Conservation (phyloP, 2,329 filamentous ascomycete species). For the Neoascochyta sp. region DNA sequence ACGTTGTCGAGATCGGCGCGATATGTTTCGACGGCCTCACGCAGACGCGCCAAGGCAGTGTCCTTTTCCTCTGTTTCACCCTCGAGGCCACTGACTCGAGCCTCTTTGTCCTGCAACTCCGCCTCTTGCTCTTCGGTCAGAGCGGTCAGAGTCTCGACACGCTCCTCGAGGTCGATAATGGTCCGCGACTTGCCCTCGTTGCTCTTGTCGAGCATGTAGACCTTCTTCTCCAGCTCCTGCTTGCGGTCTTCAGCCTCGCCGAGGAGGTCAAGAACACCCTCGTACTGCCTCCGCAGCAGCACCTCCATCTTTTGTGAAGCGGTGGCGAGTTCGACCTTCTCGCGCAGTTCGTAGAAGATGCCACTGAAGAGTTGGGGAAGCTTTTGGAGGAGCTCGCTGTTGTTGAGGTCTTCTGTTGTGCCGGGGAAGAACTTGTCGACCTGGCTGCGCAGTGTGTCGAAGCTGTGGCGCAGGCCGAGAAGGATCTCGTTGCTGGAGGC, state of each 20-base stretch:
- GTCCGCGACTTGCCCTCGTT: constrained; percentile 39
- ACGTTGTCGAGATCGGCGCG: constrained; percentile 39
- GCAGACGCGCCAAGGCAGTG: constrained; percentile 37
- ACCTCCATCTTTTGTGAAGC: constrained; percentile 37
- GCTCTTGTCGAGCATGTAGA: constrained; percentile 35
- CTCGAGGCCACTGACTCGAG: constrained; percentile 25
- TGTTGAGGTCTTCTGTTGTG: constrained; percentile 37
- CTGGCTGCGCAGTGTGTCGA: constrained; percentile 39
- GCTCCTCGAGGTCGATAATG: constrained; percentile 39
- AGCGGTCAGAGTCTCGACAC: constrained; percentile 19
- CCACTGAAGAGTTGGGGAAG: constrained; percentile 37
- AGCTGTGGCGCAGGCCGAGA: constrained; percentile 41
- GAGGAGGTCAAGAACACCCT: constrained; percentile 27
- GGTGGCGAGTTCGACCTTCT: constrained; percentile 27
- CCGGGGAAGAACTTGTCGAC: constrained; percentile 43
- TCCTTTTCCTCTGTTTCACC: constrained; percentile 34
- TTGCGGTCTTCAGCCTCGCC: constrained; percentile 34
- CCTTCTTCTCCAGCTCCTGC: constrained; percentile 36
- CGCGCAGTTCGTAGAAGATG: constrained; percentile 32
- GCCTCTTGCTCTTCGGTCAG: constrained; percentile 34
- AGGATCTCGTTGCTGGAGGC: constrained; percentile 36
- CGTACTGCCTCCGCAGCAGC: constrained; percentile 36
- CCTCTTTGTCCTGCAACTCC: constrained; percentile 29
- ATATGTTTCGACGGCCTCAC: constrained; percentile 39
- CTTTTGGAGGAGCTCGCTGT: constrained; percentile 40